Base-by-base conservation (phyloP, 2,329 filamentous ascomycete genomes). In the Venturia asperata region DNA sequence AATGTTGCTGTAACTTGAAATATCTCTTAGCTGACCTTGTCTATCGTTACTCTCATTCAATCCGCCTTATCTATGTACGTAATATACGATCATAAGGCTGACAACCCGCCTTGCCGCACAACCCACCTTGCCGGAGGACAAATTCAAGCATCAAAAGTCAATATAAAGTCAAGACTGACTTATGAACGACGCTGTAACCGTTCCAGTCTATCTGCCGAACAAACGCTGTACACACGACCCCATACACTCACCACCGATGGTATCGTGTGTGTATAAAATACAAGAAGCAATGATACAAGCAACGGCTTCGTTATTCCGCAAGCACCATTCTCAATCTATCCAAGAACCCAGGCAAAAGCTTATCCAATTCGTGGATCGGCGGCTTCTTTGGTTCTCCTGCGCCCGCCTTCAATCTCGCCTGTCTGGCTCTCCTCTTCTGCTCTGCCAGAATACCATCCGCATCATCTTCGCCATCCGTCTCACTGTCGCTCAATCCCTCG, bases 371-470 rank as follows among this genome's bases (percentile, higher is more conserved):
- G 30, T 77, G 79, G n/a, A 96, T 85, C 1, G 81, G 77, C 3
- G 92, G 92, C 78, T 96, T 97, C 63, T 82, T 79, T 0, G 92
- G 92, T 78, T 96, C 91, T 41, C 92, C 92, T 0, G 92, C 91
- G 55, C 84, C 88, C 64, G 91, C 82, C 68, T 91, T 84, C 64
- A 99, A 81, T 67, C 89, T 85, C 72, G 92, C 90, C 70, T 84
- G 86, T 79, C 87, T 90, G 10, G 85, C 83, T 68, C 93, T 83
- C 67, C 91, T 83, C 71, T 87, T 89, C 67, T 93, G 82, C 80
- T 97, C 94, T 6, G 90, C 90, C 68, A 87, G 87, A 69, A 99
- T 95, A 1, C 93, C 92, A 72, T 97, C 92, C 67, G 90, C 77
- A 66, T 91, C 88, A n/a, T 88, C 74, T 11, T 80, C 78, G 10